A percentile compares a stretch with the other conserved stretches of the same genome.
Conservation (phyloP, 2,329 filamentous ascomycete species). For the Verticillium klebahnii region DNA sequence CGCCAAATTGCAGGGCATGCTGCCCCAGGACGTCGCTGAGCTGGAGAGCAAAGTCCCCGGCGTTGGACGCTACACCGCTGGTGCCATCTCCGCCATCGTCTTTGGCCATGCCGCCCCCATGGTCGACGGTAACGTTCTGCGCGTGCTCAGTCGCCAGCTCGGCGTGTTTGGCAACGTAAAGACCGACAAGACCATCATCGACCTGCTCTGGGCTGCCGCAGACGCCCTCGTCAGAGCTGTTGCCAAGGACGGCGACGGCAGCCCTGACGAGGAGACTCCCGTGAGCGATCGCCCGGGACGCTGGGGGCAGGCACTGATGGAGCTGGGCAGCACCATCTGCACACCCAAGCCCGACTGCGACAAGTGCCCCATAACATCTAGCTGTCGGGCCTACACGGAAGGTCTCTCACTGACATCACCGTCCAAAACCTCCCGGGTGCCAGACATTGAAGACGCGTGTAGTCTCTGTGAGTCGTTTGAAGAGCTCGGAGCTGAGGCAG, state of each 20-base stretch:
- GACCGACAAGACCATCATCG: conserved; percentile 45
- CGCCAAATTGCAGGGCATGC: conserved; percentile 34
- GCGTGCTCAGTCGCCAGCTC: conserved; percentile 57
- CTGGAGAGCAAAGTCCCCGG: conserved; percentile 51
- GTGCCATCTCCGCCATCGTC: conserved; percentile 58
- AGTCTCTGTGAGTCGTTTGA: conserved; percentile 42
- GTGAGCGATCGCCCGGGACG: conserved; percentile 48
- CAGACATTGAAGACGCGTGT: conserved; percentile 48
- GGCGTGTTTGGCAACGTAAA: conserved; percentile 54
- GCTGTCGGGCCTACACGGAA: conserved; percentile 47
- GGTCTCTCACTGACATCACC: conserved; percentile 28
- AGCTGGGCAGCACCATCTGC: conserved; percentile 59
- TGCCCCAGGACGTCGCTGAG: conserved; percentile 41
- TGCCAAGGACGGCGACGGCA: conserved; percentile 28
- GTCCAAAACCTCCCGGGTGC: conserved; percentile 12
- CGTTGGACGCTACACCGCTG: conserved; percentile 59
- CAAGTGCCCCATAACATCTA: conserved; percentile 43
- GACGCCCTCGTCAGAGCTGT: conserved; percentile 49
- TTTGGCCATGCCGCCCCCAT: conserved; percentile 56
- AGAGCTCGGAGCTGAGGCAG: conserved; percentile 12
- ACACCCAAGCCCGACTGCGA: conserved; percentile 54
- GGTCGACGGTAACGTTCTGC: conserved; percentile 60
- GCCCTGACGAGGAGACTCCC: conserved; percentile 16
- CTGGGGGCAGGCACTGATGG: conserved; percentile 64
- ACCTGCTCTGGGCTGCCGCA: conserved; percentile 54